Percentiles rank a stretch among this genome's conserved stretches.
phyloP scores from a whole-genome alignment of 2,329 filamentous ascomycete genomes.

The Sarocladium oryzae region DNA sequence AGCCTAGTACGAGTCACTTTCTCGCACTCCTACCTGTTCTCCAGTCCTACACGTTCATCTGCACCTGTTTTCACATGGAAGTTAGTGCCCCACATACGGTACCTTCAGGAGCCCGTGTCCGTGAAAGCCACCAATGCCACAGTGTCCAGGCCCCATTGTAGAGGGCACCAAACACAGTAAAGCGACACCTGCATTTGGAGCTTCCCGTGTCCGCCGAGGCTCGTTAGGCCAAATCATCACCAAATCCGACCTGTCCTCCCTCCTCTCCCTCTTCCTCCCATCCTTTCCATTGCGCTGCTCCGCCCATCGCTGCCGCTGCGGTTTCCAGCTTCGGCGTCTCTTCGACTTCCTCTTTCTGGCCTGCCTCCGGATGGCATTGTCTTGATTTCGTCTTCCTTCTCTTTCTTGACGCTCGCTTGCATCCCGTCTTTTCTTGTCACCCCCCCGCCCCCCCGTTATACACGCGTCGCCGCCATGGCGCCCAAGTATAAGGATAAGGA shows the following conservation, averaged over 20 bases:
- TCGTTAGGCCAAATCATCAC: constrained; percentile 10
- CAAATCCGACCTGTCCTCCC: constrained; percentile 10
- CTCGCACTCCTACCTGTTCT: no score
- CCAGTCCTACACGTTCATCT: no score
- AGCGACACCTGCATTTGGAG: no score
- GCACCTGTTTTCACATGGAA: no score
- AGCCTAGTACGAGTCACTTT: no score
- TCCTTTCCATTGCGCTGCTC: background rate
- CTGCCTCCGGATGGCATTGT: background rate
- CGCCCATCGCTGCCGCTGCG: constrained; percentile 1
- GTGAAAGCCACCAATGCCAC: no score
- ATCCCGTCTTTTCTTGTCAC: constrained; percentile 23
- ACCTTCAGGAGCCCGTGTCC: no score
- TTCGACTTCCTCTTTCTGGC: background rate
- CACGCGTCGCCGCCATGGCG: constrained; percentile 22
- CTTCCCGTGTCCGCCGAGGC: constrained; percentile 11
- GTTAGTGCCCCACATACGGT: no score
- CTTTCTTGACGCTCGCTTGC: constrained; percentile 10
- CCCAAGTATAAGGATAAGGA: constrained; percentile 59
- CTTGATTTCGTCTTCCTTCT: background rate
- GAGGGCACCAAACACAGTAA: no score
- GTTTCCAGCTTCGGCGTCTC: background rate
- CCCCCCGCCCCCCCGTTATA: constrained; percentile 7
- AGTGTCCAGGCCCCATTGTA: no score
- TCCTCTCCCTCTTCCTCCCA: constrained; percentile 14